Evolutionary conservation across 345 rosid species (phyloP).

Genomic region (Populus euphratica): DNA sequence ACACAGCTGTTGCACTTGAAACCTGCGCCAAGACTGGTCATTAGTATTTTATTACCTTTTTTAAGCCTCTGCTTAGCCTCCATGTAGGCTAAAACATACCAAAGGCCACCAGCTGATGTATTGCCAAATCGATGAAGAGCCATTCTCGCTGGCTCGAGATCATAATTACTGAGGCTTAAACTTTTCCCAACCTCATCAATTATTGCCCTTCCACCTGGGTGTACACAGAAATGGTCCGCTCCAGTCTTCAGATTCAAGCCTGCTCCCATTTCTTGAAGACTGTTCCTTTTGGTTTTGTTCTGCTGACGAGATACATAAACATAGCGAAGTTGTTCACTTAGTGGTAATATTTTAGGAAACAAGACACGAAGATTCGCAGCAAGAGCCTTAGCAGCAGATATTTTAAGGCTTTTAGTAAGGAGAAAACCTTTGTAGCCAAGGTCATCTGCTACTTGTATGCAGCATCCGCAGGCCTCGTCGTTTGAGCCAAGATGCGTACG

Average conservation of each 20-base stretch:
- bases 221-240: conserved; percentile 28
- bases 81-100: conserved; percentile 31
- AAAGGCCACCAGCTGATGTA: conserved; percentile 28
- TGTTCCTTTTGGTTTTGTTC: neutral
- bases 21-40: conserved; percentile 31
- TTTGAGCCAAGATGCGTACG: conserved; percentile 50
- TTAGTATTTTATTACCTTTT: conserved; percentile 21
- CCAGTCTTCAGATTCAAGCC: conserved; percentile 21
- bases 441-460: conserved; percentile 59
- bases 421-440: conserved; percentile 47
- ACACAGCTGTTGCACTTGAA: conserved; percentile 32
- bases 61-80: conserved; percentile 31
- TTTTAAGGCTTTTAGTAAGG: conserved; percentile 48
- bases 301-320: neutral
- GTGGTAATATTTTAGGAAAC: conserved; percentile 39
- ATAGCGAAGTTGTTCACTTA: conserved; percentile 11
- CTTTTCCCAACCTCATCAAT: conserved; percentile 22
- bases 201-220: conserved; percentile 26
- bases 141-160: conserved; percentile 31
- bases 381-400: conserved; percentile 54
- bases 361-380: conserved; percentile 48
- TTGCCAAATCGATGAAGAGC: conserved; percentile 29
- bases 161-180: conserved; percentile 16
- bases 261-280: neutral
- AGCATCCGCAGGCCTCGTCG: conserved; percentile 64